phyloP scores from a whole-genome alignment of 331 rosid genomes.

The Cydonia oblonga region DNA sequence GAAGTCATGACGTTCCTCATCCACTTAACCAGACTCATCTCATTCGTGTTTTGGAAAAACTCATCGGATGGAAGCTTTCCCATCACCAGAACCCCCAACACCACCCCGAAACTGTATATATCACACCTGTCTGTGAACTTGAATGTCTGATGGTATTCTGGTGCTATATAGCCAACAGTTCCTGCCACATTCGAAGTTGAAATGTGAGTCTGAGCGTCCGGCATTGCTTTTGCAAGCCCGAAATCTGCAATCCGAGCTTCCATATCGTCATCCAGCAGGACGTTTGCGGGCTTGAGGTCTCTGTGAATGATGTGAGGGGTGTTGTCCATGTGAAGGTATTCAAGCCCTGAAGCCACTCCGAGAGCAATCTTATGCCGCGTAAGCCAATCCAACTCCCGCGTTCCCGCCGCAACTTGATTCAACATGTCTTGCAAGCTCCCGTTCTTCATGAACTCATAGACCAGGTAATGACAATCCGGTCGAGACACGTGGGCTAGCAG shows the following conservation, averaged over 20 bases:
- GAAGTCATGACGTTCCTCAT: conserved; percentile 54
- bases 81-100: conserved; percentile 66
- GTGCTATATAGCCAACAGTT: conserved; percentile 76
- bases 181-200: conserved; percentile 67
- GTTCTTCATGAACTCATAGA: conserved; percentile 87
- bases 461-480: conserved; percentile 75
- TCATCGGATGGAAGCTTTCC: conserved; percentile 74
- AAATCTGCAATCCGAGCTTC: conserved; percentile 92
- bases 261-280: conserved; percentile 79
- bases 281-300: conserved; percentile 73
- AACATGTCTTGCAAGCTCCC: conserved; percentile 74
- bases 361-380: conserved; percentile 55
- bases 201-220: conserved; percentile 65
- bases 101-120: conserved; percentile 71
- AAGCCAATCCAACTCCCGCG: conserved; percentile 46
- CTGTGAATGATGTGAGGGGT: conserved; percentile 71
- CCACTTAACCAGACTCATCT: conserved; percentile 82
- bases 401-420: conserved; percentile 21
- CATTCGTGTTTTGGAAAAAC: conserved; percentile 47
- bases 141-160: conserved; percentile 76
- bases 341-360: conserved; percentile 82
- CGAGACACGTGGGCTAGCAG: conserved; percentile 66
- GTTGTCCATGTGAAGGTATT: conserved; percentile 67
- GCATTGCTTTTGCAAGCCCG: conserved; percentile 82
- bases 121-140: conserved; percentile 94